phyloP scores from a whole-genome alignment of 2,329 filamentous ascomycete genomes.

The Phyllosticta citriasiana region DNA sequence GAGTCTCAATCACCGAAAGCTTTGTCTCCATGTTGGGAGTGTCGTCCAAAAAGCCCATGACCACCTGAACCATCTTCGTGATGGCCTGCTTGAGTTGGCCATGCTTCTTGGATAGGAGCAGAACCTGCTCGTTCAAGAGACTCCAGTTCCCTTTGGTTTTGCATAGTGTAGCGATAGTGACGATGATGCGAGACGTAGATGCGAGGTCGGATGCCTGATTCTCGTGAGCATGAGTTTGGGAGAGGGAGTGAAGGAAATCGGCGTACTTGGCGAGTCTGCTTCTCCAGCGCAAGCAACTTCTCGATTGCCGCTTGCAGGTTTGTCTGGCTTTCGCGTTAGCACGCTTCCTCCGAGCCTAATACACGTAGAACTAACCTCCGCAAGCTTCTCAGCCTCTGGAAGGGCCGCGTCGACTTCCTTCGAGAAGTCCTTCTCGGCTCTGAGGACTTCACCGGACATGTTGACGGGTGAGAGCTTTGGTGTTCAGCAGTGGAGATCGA shows the following conservation, averaged over 20 bases:
- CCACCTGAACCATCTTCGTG: slow-evolving; percentile 96
- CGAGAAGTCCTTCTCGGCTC: slow-evolving; percentile 97
- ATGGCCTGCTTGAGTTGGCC: slow-evolving; percentile 98
- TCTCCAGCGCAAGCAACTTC: slow-evolving; percentile 85
- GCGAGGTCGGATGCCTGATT: slow-evolving; percentile 82
- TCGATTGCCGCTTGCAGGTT: slow-evolving; percentile 84
- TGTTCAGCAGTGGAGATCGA: background rate
- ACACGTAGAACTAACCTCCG: slow-evolving; percentile 51
- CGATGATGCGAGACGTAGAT: slow-evolving; percentile 80
- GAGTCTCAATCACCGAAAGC: slow-evolving; percentile 84
- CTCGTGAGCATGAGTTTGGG: slow-evolving; percentile 14
- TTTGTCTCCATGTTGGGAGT: slow-evolving; percentile 81
- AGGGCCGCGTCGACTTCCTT: slow-evolving; percentile 91
- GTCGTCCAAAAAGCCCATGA: slow-evolving; percentile 83
- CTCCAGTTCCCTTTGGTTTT: slow-evolving; percentile 90
- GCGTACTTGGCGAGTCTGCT: slow-evolving; percentile 86
- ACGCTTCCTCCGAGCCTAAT: background rate
- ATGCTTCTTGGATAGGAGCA: slow-evolving; percentile 98
- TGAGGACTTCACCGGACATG: slow-evolving; percentile 74
- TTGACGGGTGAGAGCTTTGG: background rate
- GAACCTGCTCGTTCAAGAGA: slow-evolving; percentile 90
- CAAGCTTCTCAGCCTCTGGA: slow-evolving; percentile 80
- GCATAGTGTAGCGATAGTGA: slow-evolving; percentile 86
- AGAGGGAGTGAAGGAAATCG: background rate
- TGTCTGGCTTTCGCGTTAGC: slow-evolving; percentile 37